Evolutionary conservation across 1,284 basidiomycete species (phyloP).

Genomic region (Ustilago esculenta): DNA sequence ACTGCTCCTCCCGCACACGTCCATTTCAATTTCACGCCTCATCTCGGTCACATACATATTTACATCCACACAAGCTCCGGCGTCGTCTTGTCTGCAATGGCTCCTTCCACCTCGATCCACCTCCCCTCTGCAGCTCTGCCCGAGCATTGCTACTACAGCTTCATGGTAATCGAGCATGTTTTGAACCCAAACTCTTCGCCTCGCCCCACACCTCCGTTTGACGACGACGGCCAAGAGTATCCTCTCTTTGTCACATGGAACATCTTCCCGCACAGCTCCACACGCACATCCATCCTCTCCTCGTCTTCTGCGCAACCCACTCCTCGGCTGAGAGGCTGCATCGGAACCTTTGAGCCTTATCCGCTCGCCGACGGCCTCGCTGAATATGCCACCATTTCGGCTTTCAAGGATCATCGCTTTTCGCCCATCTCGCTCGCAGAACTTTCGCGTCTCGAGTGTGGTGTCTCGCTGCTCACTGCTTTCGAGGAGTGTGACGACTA

Average conservation of each 20-base stretch:
- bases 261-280: slow-evolving; percentile 68
- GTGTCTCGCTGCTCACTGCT: slow-evolving; percentile 89
- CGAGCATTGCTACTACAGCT: slow-evolving; percentile 70
- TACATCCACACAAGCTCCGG: too few relatives aligned
- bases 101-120: slow-evolving; percentile 1
- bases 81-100: too few relatives aligned
- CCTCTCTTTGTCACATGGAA: slow-evolving; percentile 98
- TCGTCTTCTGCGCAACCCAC: slow-evolving; percentile 71
- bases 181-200: slow-evolving; percentile 46
- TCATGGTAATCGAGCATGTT: slow-evolving; percentile 69
- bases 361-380: slow-evolving; percentile 79
- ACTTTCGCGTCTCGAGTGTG: slow-evolving; percentile 82
- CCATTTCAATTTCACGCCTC: too few relatives aligned
- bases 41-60: not conserved
- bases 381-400: slow-evolving; percentile 82
- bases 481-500: slow-evolving; percentile 87
- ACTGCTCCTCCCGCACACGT: too few relatives aligned
- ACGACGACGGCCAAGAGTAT: slow-evolving; percentile 65
- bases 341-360: slow-evolving; percentile 88
- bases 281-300: slow-evolving; percentile 12
- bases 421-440: slow-evolving; percentile 79
- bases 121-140: slow-evolving; percentile 25
- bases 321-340: slow-evolving; percentile 85
- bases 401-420: slow-evolving; percentile 71
- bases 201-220: slow-evolving; percentile 16